These are phyloP conservation scores for Calvatia gigantea DNA, from an alignment of 768 basidiomycete species.

Conservation along the genomic window DNA sequence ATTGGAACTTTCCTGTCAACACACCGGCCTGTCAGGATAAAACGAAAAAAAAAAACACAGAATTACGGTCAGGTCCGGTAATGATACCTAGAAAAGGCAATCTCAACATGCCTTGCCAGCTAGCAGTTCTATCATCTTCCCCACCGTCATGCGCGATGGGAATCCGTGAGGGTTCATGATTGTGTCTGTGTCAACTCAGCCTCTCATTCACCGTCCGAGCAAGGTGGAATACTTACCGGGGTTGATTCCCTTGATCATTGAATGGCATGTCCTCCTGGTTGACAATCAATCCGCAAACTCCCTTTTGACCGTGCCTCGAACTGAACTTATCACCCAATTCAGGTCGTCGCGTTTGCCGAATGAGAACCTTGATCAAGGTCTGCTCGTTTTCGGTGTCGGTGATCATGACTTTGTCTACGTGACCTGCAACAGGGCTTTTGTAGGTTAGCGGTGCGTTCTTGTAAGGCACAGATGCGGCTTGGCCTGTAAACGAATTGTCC, in stretches of 20 bases:
- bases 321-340: constrained; percentile 99
- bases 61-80: constrained; percentile 7
- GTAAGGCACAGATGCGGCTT: constrained; percentile 81
- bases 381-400: constrained; percentile 97
- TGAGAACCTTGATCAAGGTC: constrained; percentile 93
- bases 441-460: constrained; percentile 91
- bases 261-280: constrained; percentile 99
- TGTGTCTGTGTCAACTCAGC: constrained; percentile 55
- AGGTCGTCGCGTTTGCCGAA: constrained; percentile 93
- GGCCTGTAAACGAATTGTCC: constrained; percentile 83
- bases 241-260: constrained; percentile 93
- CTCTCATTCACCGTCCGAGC: neutral
- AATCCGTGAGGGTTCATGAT: constrained; percentile 99
- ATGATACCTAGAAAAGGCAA: constrained; percentile 11
- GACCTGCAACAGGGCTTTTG: constrained; percentile 89
- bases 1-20: constrained; percentile 82
- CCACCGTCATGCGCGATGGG: constrained; percentile 98
- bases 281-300: constrained; percentile 97
- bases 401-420: constrained; percentile 97
- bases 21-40: constrained; percentile 72
- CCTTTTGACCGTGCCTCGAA: constrained; percentile 96
- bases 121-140: constrained; percentile 98
- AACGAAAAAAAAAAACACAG: constrained; percentile 6
- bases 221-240: constrained; percentile 54
- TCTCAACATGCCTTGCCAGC: constrained; percentile 74